Evolutionary conservation across 208 protist species (phyloP), one percentile per base, ranked within the genome.

Genomic region (Acanthamoeba triangularis): DNA sequence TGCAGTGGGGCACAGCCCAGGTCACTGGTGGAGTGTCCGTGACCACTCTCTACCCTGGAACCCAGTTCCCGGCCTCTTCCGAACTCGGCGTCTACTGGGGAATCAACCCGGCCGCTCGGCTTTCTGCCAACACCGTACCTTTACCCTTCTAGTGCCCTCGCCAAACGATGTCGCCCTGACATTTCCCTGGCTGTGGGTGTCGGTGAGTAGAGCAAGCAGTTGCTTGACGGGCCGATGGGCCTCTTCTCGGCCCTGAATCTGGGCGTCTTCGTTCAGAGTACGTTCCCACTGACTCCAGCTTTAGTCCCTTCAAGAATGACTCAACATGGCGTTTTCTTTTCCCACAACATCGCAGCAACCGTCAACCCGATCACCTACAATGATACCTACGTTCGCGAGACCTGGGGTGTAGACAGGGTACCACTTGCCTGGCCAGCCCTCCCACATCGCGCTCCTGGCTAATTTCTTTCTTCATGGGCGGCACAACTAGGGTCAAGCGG

Each of bases 1-100:
- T 93, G 35, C 87, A 93, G 35, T 93, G 87, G 87, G 87, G 87
- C 4, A 93, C 61, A 8, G 87, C 30, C 6, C 5, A 49, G 23
- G 63, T 93, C 16, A 93, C 87, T 28, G 87, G 44, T 28, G 87
- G 87, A 33, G 87, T 93, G n/a, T 93, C 56, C 20, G 25, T 93
- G 41, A 74, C 61, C 20, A 37, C 63, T 20, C 56, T 87, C 59
- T 67, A 93, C 28, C 56, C 63, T n/a, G 87, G 35, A 10, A 78
- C 52, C 25, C 59, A 93, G n/a, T 76, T 93, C 47, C 61, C 87
- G 11, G 5, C 20, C 41, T 72, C 87, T 2, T 41, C 61, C 87
- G 63, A 93, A 37, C n/a, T 76, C 13, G 63, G 59, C 20, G 59
- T 93, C 7, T 93, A 16, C 87, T 93, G 78, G 78, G 8, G 10